Base-by-base conservation (phyloP, 1,284 basidiomycete species). In the Trichosporon ovoides region DNA sequence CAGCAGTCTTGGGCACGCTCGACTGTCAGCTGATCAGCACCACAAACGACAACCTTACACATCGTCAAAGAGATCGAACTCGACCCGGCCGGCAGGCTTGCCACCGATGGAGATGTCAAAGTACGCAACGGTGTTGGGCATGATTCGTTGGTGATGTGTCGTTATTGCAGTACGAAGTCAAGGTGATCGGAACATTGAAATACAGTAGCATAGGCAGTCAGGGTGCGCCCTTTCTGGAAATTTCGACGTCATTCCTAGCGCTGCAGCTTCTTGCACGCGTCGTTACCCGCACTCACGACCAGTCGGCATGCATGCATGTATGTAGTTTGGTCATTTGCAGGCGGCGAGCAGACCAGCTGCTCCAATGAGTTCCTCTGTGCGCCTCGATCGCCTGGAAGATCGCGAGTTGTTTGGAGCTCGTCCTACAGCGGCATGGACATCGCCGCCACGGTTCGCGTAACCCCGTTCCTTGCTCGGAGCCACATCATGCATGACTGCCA, bases 31-130 rank as follows among this genome's bases (percentile, higher is more conserved):
- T 37, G 10, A 14, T 18, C 19, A 5, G 49, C 69, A 35, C 54
- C 2, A 3, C 6, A 10, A 7, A 3, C 7, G 9, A 7, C 5
- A 2, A 48, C 7, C 43, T 31, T 48, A 48, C 43, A 82, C 72
- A 64, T 81, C 81, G 77, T 89, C 87, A 71, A 83, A 96, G 33
- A 98, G 84, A 76, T 86, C 86, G 81, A 96, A 91, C 60, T 86
- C 83, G 72, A 97, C 79, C 56, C 87, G 83, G 0, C 89, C 91
- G 1, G 81, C 74, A 0, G 80, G 68, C 14, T 76, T 49, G 56
- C 76, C 79, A 68, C 80, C 81, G 72, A 93, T 86, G 19, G 80
- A 68, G 73, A 96, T 84, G 71, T 95, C 89, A 73, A 96, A 94
- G 74, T 82, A 83, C 49, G 78, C 77, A 55, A 82, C 71, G 7